Evolutionary conservation across 345 rosid genomes (phyloP).

Genomic region (Gossypium sturtianum): DNA sequence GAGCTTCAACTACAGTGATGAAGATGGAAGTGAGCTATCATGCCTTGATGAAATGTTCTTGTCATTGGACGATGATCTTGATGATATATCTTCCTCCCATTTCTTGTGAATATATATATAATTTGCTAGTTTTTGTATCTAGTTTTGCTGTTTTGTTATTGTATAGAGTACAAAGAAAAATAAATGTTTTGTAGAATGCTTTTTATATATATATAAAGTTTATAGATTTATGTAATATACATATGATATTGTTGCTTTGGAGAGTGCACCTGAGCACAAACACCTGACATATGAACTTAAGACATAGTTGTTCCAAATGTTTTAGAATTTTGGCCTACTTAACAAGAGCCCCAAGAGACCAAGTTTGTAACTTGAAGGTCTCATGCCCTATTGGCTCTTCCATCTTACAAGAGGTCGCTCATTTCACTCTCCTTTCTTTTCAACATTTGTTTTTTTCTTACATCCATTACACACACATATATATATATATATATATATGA

Average conservation of each 20-base stretch:
- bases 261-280: no score
- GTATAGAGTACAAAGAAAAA: background rate
- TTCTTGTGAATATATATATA: background rate
- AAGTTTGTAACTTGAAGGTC: no score
- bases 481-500: no score
- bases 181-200: background rate
- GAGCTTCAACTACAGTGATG: constrained; percentile 9
- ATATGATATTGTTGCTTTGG: background rate
- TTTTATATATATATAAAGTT: background rate
- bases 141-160: background rate
- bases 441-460: no score
- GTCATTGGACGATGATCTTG: constrained; percentile 34
- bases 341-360: no score
- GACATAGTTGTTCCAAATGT: no score
- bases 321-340: no score
- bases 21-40: constrained; percentile 38
- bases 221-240: background rate
- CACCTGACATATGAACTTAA: no score
- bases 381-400: no score
- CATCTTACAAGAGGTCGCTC: no score
- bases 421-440: no score
- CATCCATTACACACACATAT: no score
- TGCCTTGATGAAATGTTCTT: constrained; percentile 44
- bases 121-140: background rate
- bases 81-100: constrained; percentile 26